phyloP scores from a whole-genome alignment of 495 filamentous ascomycete species.

The Aspergillus leporis region DNA sequence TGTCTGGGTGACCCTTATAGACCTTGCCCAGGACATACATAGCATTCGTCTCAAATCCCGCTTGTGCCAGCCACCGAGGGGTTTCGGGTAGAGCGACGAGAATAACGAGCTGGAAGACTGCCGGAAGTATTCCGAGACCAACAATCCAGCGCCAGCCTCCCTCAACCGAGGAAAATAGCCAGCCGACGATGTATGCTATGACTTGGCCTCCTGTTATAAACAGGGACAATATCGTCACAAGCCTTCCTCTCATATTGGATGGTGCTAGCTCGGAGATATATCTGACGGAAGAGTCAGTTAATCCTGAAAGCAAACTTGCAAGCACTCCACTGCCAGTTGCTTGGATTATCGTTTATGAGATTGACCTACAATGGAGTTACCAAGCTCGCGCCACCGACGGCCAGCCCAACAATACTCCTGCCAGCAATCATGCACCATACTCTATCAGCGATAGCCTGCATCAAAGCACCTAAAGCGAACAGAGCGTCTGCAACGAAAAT shows the following conservation, averaged over 20 bases:
- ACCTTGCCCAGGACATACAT: conserved; percentile 62
- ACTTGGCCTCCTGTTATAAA: conserved; percentile 86
- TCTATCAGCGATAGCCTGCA: conserved; percentile 64
- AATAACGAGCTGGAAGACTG: conserved; percentile 64
- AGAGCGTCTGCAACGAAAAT: conserved; percentile 77
- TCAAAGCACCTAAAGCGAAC: conserved; percentile 72
- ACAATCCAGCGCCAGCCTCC: conserved; percentile 91
- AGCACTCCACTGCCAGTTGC: neutral
- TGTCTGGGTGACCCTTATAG: conserved; percentile 52
- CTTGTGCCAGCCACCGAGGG: conserved; percentile 81
- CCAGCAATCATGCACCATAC: conserved; percentile 78
- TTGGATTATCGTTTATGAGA: neutral
- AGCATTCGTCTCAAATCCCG: conserved; percentile 58
- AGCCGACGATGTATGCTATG: conserved; percentile 78
- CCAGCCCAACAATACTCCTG: conserved; percentile 75
- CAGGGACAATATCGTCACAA: conserved; percentile 77
- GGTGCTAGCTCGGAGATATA: conserved; percentile 88
- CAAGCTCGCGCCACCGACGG: conserved; percentile 79
- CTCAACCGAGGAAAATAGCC: conserved; percentile 56
- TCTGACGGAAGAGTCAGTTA: conserved; percentile 27
- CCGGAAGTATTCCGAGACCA: conserved; percentile 78
- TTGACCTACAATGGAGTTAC: conserved; percentile 69
- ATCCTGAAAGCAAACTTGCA: neutral
- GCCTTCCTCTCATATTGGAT: conserved; percentile 66
- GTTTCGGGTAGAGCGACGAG: conserved; percentile 77